Percentiles rank a stretch among this genome's conserved stretches.
phyloP scores from a whole-genome alignment of 1,284 basidiomycete species.

The Cutaneotrichosporon sp. region DNA sequence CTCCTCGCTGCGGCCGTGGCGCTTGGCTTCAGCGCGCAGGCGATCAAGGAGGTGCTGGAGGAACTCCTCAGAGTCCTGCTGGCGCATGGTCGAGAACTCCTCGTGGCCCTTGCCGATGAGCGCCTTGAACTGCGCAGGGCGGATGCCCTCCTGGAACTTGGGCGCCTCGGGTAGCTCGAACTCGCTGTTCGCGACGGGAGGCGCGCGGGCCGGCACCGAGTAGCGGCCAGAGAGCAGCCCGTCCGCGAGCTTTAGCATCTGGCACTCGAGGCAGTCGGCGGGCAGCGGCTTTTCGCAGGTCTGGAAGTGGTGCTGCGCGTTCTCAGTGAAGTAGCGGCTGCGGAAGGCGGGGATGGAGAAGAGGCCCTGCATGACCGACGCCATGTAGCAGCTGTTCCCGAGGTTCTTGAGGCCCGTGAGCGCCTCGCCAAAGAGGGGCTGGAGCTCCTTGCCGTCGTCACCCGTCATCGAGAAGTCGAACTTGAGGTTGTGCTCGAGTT shows the following conservation, averaged over 20 bases:
- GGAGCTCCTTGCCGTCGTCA: constrained; percentile 84
- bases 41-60: constrained; percentile 75
- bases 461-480: constrained; percentile 93
- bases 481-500: constrained; percentile 94
- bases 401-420: constrained; percentile 89
- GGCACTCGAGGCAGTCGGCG: constrained; percentile 87
- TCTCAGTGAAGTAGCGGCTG: constrained; percentile 66
- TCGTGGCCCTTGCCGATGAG: constrained; percentile 89
- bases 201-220: constrained; percentile 62
- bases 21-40: constrained; percentile 67
- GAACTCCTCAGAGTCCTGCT: constrained; percentile 98
- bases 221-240: constrained; percentile 92
- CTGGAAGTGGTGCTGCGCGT: constrained; percentile 61
- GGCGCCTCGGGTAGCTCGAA: constrained; percentile 42
- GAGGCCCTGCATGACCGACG: constrained; percentile 84
- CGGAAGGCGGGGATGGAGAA: constrained; percentile 82
- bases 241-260: constrained; percentile 89
- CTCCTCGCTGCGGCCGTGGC: constrained; percentile 48
- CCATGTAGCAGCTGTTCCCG: constrained; percentile 98
- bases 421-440: constrained; percentile 85
- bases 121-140: constrained; percentile 82
- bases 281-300: constrained; percentile 71
- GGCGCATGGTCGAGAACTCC: constrained; percentile 95
- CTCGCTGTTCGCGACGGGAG: constrained; percentile 36
- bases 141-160: constrained; percentile 81